Evolutionary conservation across 768 basidiomycete species (phyloP), one percentile per base, ranked within the genome.

Genomic region (Serendipita sp.): DNA sequence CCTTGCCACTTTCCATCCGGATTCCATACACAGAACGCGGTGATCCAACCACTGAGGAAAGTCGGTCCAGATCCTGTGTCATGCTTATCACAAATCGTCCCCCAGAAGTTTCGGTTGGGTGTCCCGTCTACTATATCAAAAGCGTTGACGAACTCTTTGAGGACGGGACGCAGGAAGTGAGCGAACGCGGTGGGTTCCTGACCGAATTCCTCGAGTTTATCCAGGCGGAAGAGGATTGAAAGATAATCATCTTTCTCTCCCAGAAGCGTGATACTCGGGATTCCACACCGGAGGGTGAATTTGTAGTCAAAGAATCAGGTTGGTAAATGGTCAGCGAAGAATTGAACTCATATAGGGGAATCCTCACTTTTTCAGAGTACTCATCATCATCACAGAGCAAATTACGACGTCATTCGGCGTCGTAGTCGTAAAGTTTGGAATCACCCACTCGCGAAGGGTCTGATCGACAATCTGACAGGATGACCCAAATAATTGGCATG

Each of bases 341-440:
- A 5, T 48, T n/a, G 9, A 5, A n/a, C 7, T 5, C 45, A n/a
- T 5, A 41, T 33, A n/a, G 5, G 5, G n/a, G 9, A n/a, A 31
- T n/a, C 20, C 62, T 41, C 45, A 63, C 53, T 38, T 3, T 63
- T 76, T 74, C 68, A 77, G 64, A 28, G 72, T 74, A 4, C 74
- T 71, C 76, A 80, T 77, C 69, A 76, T 72, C 48, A 73, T 68
- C 41, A 76, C 72, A 3, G 77, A 72, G 38, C 70, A 74, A 0
- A 73, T 68, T 17, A 71, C 71, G 2, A 66, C 71, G 58, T 79
- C 78, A 38, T 70, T 70, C 2, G 31, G 16, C 0, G 75, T 77
- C 3, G 79, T 79, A 2, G 79, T 80, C 3, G 74, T 72, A 66
- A 79, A 79, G 38, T 70, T 60, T 3, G 78, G 78, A 17, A 74